Evolutionary conservation across 176 grass and related monocot genomes (phyloP).

Genomic region (Bolboschoenus planiculmis): DNA sequence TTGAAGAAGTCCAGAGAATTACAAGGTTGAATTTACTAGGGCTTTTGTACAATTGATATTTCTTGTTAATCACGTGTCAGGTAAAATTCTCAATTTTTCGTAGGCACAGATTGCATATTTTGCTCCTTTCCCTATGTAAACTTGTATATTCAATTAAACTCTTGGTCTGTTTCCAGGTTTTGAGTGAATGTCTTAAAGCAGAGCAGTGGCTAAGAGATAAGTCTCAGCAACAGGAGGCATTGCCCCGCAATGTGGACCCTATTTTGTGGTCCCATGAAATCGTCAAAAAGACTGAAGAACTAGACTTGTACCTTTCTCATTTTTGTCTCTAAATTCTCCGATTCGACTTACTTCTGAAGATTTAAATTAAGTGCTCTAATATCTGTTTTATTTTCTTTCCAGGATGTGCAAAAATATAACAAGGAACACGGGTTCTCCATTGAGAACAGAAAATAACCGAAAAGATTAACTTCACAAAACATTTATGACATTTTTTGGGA

Average conservation of each 20-base stretch:
- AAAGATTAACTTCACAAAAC: neutral
- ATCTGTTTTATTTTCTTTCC: slow-evolving; percentile 28
- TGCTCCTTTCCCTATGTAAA: slow-evolving; percentile 6
- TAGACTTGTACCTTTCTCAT: slow-evolving; percentile 54
- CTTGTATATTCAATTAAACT: neutral
- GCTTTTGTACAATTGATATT: neutral
- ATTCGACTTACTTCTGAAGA: neutral
- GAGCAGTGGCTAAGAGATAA: slow-evolving; percentile 77
- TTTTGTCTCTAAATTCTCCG: slow-evolving; percentile 15
- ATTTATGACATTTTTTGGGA: slow-evolving; percentile 7
- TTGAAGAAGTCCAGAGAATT: slow-evolving; percentile 1
- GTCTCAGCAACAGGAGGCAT: slow-evolving; percentile 57
- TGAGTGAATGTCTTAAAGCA: slow-evolving; percentile 61
- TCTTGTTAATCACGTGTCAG: neutral
- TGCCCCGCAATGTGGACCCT: slow-evolving; percentile 77
- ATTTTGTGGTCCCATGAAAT: slow-evolving; percentile 85
- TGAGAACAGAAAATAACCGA: slow-evolving; percentile 41
- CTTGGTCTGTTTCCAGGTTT: slow-evolving; percentile 36
- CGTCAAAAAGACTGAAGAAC: slow-evolving; percentile 44
- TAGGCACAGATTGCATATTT: too few relatives aligned
- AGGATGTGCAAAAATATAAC: slow-evolving; percentile 64
- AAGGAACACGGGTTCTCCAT: slow-evolving; percentile 33
- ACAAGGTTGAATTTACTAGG: neutral
- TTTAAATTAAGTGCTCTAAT: slow-evolving; percentile 9
- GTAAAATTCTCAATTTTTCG: neutral